These are phyloP conservation scores for Monoraphidium neglectum DNA, from an alignment of 139 green algal genomes.

Conservation along the genomic window DNA sequence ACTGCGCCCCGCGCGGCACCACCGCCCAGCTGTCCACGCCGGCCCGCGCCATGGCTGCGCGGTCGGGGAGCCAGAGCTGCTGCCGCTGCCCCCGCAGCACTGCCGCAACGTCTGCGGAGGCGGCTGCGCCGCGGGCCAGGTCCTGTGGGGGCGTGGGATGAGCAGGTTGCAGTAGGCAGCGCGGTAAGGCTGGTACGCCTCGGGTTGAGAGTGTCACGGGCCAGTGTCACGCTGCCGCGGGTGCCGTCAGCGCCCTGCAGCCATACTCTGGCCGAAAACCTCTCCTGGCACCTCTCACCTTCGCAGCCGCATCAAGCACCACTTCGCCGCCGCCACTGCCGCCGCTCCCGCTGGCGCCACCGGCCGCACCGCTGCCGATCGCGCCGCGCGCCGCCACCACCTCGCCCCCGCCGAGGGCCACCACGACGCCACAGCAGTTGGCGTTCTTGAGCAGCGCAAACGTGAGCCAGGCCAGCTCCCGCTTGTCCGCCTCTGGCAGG, in stretches of 20 bases:
- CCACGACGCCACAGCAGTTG: constrained; percentile 75
- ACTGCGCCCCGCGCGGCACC: constrained; percentile 38
- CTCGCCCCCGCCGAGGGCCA: constrained; percentile 28
- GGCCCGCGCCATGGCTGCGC: constrained; percentile 18
- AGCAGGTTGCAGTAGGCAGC: too few relatives aligned
- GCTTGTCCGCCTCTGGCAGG: constrained; percentile 27
- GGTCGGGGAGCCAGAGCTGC: constrained; percentile 44
- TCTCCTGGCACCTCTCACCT: constrained; percentile 6
- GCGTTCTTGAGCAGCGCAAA: constrained; percentile 84
- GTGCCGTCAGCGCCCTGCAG: too few relatives aligned
- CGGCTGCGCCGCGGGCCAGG: too few relatives aligned
- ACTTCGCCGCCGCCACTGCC: neutral
- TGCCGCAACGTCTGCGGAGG: neutral
- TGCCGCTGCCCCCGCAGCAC: neutral
- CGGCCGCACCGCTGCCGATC: constrained; percentile 22
- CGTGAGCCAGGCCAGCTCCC: constrained; percentile 86
- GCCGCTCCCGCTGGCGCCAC: neutral
- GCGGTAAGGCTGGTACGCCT: too few relatives aligned
- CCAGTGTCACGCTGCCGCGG: too few relatives aligned
- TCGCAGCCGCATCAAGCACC: constrained; percentile 6
- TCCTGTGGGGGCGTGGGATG: too few relatives aligned
- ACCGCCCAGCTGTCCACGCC: constrained; percentile 19
- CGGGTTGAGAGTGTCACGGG: too few relatives aligned
- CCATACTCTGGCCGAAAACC: neutral
- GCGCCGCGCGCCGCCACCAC: constrained; percentile 50